These are phyloP conservation scores for Boletus holoroseus DNA, from an alignment of 1,284 basidiomycete genomes.

Conservation along the genomic window DNA sequence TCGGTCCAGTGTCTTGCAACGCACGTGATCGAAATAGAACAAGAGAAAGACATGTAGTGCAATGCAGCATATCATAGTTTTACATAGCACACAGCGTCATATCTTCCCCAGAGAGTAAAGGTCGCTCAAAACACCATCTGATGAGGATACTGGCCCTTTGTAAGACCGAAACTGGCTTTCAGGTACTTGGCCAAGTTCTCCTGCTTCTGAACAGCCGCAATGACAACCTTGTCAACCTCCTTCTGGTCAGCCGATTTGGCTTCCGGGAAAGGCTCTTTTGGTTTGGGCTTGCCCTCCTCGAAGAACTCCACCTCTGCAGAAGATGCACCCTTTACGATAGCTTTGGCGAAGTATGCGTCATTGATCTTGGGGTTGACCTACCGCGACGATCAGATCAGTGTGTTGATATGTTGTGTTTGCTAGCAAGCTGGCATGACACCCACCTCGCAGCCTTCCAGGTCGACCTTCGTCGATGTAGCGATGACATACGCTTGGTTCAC, in stretches of 20 bases:
- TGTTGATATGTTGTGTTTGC: conserved; percentile 12
- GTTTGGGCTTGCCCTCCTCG: conserved; percentile 87
- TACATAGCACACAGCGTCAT: conserved; percentile 23
- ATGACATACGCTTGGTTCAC: conserved; percentile 99
- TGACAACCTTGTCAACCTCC: conserved; percentile 78
- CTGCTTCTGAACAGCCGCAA: conserved; percentile 89
- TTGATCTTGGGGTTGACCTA: conserved; percentile 86
- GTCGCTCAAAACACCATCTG: conserved; percentile 71
- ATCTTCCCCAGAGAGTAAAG: conserved; percentile 12
- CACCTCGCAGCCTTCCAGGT: conserved; percentile 76
- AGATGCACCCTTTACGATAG: conserved; percentile 58
- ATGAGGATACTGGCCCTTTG: conserved; percentile 92
- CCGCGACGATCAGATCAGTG: conserved; percentile 4
- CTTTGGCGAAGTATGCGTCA: conserved; percentile 94
- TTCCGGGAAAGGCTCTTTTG: conserved; percentile 87
- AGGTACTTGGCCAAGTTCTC: conserved; percentile 93
- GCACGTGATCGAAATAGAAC: conserved; percentile 17
- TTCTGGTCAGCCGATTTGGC: conserved; percentile 93
- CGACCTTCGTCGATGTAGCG: conserved; percentile 94
- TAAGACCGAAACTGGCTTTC: conserved; percentile 89
- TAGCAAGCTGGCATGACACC: conserved; percentile 7
- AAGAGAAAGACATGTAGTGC: conserved; percentile 14
- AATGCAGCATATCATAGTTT: conserved; percentile 22
- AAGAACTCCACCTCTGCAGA: conserved; percentile 97
- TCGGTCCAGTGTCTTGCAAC: background rate